Conservation (phyloP, 768 basidiomycete species). For the Amanita pseudoporphyria region DNA sequence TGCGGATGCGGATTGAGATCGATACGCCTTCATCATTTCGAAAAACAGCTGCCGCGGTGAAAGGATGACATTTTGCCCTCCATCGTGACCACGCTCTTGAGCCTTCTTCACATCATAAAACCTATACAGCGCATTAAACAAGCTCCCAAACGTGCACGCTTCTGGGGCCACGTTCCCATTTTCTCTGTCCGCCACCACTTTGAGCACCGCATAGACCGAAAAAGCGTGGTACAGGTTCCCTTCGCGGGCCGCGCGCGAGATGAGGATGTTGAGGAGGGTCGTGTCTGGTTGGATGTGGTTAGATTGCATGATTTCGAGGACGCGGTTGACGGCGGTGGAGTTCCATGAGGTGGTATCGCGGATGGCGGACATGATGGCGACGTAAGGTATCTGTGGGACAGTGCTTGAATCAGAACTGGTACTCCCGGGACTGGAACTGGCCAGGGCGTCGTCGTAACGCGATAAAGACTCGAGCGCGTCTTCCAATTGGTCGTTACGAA, state of each 20-base stretch:
- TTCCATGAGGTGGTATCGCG: conserved; percentile 5
- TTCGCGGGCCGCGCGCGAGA: conserved; percentile 26
- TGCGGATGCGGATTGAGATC: background rate
- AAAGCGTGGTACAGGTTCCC: conserved; percentile 27
- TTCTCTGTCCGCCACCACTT: conserved; percentile 14
- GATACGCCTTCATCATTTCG: conserved; percentile 30
- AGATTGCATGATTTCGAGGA: conserved; percentile 8
- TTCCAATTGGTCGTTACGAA: conserved; percentile 21
- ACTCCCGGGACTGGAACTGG: background rate
- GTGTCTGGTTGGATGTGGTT: conserved; percentile 28
- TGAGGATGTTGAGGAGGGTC: conserved; percentile 38
- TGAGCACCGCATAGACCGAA: conserved; percentile 31
- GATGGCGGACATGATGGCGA: conserved; percentile 10
- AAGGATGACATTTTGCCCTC: conserved; percentile 15
- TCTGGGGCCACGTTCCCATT: conserved; percentile 27
- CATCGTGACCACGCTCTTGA: background rate
- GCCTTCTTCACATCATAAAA: conserved; percentile 9
- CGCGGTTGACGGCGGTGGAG: background rate
- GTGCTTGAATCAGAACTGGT: conserved; percentile 10
- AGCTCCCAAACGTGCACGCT: conserved; percentile 30
- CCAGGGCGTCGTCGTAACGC: conserved; percentile 10
- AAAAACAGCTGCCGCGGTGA: conserved; percentile 33
- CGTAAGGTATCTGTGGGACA: conserved; percentile 24
- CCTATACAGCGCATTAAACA: conserved; percentile 26
- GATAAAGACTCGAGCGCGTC: conserved; percentile 19